Base-by-base conservation (phyloP, 176 grass and related monocot genomes). In the Aegilops umbellulata region DNA sequence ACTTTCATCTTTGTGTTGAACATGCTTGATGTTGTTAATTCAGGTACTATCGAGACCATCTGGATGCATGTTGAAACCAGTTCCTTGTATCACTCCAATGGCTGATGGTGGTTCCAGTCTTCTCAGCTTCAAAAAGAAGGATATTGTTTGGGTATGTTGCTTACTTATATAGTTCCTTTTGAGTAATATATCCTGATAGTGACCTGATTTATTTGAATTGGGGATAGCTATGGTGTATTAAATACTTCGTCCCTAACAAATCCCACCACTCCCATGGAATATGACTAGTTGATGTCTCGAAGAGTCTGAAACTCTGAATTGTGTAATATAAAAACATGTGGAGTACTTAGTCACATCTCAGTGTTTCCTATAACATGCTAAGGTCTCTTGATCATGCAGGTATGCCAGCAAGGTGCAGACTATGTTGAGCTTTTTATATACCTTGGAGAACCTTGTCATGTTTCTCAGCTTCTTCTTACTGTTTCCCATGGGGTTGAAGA, bases 341-440 rank as follows among this genome's bases (percentile, higher is more conserved):
- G 12, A 11, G 24, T 27, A 17, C 23, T 16, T 74, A 49, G 24
- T 75, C 47, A 55, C 65, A 70, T 39, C 26, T 60, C 60, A 11
- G 44, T 86, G 47, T 69, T 76, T 85, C n/a, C 65, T 30, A 72
- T 71, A 24, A 8, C 35, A 65, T 77, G 22, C 26, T 74, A 61
- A 87, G 26, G 32, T 61, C 73, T 74, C 90, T 7, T 78, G 63
- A 57, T 82, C 89, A 78, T 86, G 84, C 88, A 96, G 97, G 97
- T 99, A 69, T 99, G 97, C 70, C 97, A 95, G 47, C 90, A 91
- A 83, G 97, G 87, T 80, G 97, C 97, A 78, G 92, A 99, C 83
- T 91, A 96, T 69, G 92, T 99, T 66, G 97, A 99, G 84, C 77
- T 99, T 77, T 99, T 99, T 91, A 94, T 99, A 66, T 99, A 91